These are phyloP conservation scores for Tothia fuscella DNA, from an alignment of 2,329 filamentous ascomycete species.

Conservation along the genomic window DNA sequence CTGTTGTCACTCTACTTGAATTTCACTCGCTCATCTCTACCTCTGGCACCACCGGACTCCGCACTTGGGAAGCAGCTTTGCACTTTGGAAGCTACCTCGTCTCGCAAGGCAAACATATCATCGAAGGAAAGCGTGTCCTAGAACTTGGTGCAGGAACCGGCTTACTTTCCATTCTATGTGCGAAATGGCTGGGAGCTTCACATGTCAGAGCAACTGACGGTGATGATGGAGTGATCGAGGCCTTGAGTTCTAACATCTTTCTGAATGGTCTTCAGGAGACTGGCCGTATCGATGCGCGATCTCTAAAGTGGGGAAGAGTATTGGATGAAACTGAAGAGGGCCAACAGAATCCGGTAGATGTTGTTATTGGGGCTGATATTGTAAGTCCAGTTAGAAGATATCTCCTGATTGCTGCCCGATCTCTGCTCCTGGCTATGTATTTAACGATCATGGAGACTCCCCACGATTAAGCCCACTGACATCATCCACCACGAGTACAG, in stretches of 20 bases:
- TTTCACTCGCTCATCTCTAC: constrained; percentile 57
- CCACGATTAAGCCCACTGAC: too few species aligned
- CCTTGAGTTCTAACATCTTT: constrained; percentile 54
- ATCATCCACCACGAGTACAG: constrained; percentile 25
- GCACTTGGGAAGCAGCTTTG: constrained; percentile 72
- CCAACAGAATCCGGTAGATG: constrained; percentile 38
- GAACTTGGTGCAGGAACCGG: constrained; percentile 70
- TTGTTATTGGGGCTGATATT: constrained; percentile 65
- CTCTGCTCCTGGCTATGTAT: background rate
- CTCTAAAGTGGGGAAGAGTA: constrained; percentile 53
- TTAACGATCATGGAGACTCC: background rate
- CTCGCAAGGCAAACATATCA: constrained; percentile 30
- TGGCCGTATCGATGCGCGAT: constrained; percentile 34
- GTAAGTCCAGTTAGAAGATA: too few species aligned
- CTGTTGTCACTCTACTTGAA: constrained; percentile 52
- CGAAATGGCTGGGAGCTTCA: constrained; percentile 49
- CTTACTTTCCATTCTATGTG: constrained; percentile 61
- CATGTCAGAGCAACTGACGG: constrained; percentile 62
- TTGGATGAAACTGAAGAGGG: constrained; percentile 40
- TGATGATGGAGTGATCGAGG: constrained; percentile 57
- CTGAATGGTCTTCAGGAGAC: constrained; percentile 47
- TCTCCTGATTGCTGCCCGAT: too few species aligned
- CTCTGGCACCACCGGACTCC: constrained; percentile 60
- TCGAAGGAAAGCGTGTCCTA: constrained; percentile 47
- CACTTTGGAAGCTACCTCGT: constrained; percentile 59